Percentiles rank a stretch among this genome's conserved stretches.
These are phyloP conservation scores for Irpex sp. DNA, from an alignment of 1,284 basidiomycete species.

Conservation along the genomic window DNA sequence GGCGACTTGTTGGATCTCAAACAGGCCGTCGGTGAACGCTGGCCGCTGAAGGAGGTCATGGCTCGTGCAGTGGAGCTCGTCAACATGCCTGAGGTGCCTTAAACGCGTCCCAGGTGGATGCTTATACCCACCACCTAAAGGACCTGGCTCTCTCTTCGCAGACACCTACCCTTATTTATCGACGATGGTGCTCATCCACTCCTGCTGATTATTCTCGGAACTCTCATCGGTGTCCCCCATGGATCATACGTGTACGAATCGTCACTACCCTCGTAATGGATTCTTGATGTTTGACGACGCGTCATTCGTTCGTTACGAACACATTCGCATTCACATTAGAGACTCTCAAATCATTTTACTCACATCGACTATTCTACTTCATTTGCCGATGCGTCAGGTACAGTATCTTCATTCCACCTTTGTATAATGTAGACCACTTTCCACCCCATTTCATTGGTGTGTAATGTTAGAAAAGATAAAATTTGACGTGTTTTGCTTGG, in stretches of 20 bases:
- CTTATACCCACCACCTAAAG: neutral
- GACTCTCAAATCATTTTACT: neutral
- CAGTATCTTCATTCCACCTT: neutral
- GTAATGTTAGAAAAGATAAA: neutral
- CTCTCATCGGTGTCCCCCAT: neutral
- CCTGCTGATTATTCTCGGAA: neutral
- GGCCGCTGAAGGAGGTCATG: slow-evolving; percentile 80
- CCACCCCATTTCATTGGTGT: neutral
- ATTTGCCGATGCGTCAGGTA: neutral
- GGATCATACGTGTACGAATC: neutral
- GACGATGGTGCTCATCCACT: neutral
- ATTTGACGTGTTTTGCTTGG: neutral
- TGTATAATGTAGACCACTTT: neutral
- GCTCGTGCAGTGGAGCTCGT: slow-evolving; percentile 79
- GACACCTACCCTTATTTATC: neutral
- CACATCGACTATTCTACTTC: neutral
- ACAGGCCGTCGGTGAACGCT: slow-evolving; percentile 73
- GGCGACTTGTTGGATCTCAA: slow-evolving; percentile 87
- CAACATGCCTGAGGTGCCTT: slow-evolving; percentile 31
- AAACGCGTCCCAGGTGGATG: slow-evolving; percentile 7
- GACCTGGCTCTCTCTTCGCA: neutral
- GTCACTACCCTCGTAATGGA: neutral
- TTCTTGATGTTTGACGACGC: neutral
- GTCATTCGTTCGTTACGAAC: neutral
- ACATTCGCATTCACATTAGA: neutral